Evolutionary conservation across 345 rosid genomes (phyloP), one percentile per base, ranked within the genome.

Genomic region (Euphorbia tirucalli): DNA sequence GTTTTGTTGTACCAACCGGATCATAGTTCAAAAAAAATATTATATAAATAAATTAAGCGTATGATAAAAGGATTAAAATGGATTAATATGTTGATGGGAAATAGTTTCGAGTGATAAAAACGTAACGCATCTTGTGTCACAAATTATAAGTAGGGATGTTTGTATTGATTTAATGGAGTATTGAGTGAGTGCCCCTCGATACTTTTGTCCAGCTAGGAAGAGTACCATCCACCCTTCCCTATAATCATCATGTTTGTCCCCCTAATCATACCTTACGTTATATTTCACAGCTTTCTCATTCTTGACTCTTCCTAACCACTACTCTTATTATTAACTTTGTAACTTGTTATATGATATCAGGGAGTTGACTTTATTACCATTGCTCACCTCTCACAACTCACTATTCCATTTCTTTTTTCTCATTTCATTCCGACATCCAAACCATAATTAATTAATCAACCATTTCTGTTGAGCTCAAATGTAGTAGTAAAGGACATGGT

Each of bases 151-250:
- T n/a, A n/a, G n/a, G n/a, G n/a, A n/a, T n/a, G n/a, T n/a, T 41
- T 1, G 44, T 14, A 60, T 73, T 74, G 21, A 13, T 24, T 3
- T 31, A 60, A 24, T 30, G 49, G 60, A 54, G 37, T 39, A 64
- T 65, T 48, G 44, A 48, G 71, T 39, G 65, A 78, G 52, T 56
- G 81, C 79, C 65, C 71, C 13, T 60, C 77, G 76, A 31, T 74
- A 67, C 61, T 71, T 61, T 65, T 65, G 65, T 83, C 81, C 82
- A 83, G 81, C 83, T 78, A 73, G 70, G n/a, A 24, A 48, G 50
- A 24, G 74, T 78, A 46, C 73, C 83, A 24, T 21, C 68, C 50
- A 22, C 16, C 1, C 48, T n/a, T n/a, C n/a, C n/a, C n/a, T n/a
- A n/a, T 72, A 78, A 74, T 70, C 68, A 77, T 74, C 82, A 73